Percentiles rank a stretch among this genome's conserved stretches.
Conservation (phyloP, 208 protist species). For the Naegleria fowleri region DNA sequence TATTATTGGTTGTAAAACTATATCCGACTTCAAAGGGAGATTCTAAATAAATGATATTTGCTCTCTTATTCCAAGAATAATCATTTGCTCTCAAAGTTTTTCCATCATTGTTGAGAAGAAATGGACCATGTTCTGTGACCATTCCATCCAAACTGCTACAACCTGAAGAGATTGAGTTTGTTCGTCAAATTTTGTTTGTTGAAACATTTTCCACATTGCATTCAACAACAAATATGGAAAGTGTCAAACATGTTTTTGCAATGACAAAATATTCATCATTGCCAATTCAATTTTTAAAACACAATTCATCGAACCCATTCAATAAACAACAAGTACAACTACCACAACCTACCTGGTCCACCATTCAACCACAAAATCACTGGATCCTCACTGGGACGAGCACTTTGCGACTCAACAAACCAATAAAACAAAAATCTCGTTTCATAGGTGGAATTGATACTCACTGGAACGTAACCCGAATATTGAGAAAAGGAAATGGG, state of each 20-base stretch:
- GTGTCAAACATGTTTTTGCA: neutral
- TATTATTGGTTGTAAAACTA: neutral
- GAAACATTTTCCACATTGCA: no score
- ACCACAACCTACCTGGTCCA: constrained; percentile 47
- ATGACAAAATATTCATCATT: no score
- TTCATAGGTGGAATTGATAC: neutral
- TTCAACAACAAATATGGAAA: no score
- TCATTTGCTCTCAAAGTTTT: constrained; percentile 30
- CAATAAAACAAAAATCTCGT: constrained; percentile 43
- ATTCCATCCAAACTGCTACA: neutral
- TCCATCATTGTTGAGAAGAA: neutral
- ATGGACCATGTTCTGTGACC: constrained; percentile 13
- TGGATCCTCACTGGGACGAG: constrained; percentile 38
- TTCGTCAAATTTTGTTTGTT: no score
- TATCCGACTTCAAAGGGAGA: constrained; percentile 33
- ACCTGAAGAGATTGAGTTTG: no score
- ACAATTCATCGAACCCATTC: no score
- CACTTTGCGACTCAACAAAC: constrained; percentile 43
- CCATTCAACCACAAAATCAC: constrained; percentile 48
- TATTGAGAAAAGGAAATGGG: constrained; percentile 9
- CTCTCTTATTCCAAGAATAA: constrained; percentile 41
- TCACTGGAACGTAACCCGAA: constrained; percentile 38
- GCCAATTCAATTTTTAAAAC: no score
- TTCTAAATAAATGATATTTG: constrained; percentile 45
- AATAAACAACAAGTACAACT: no score